These are phyloP conservation scores for Neonectria punicea DNA, from an alignment of 2,329 filamentous ascomycete species.

Conservation along the genomic window DNA sequence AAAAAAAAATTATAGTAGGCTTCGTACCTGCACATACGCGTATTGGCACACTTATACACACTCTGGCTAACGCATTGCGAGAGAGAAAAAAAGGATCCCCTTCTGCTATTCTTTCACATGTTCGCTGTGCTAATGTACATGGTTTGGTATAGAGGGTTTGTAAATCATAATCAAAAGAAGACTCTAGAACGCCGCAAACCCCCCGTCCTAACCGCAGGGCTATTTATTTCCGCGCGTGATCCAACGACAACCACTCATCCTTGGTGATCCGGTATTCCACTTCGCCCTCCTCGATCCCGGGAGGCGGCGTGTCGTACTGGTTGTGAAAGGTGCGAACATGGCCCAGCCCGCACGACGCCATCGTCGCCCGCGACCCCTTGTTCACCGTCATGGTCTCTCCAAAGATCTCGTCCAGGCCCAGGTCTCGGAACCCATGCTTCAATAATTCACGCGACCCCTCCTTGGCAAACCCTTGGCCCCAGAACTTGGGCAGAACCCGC, in stretches of 20 bases:
- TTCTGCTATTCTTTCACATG: neutral
- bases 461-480: slow-evolving; percentile 46
- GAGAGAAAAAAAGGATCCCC: neutral
- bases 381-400: slow-evolving; percentile 48
- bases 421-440: slow-evolving; percentile 44
- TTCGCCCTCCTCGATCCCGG: slow-evolving; percentile 42
- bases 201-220: neutral
- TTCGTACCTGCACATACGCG: neutral
- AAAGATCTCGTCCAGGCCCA: slow-evolving; percentile 37
- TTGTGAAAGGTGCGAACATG: slow-evolving; percentile 39
- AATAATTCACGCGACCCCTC: slow-evolving; percentile 44
- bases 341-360: slow-evolving; percentile 32
- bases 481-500: slow-evolving; percentile 43
- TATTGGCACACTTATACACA: too few relatives aligned
- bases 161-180: neutral
- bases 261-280: slow-evolving; percentile 39
- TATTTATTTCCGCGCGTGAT: slow-evolving; percentile 5
- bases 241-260: slow-evolving; percentile 33
- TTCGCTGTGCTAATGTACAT: neutral
- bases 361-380: slow-evolving; percentile 38
- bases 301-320: slow-evolving; percentile 40
- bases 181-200: neutral
- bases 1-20: neutral
- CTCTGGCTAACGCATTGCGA: too few relatives aligned
- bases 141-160: neutral